Percentiles rank a stretch among this genome's conserved stretches.
phyloP scores from a whole-genome alignment of 257 asterid species.

The Verbena officinalis region DNA sequence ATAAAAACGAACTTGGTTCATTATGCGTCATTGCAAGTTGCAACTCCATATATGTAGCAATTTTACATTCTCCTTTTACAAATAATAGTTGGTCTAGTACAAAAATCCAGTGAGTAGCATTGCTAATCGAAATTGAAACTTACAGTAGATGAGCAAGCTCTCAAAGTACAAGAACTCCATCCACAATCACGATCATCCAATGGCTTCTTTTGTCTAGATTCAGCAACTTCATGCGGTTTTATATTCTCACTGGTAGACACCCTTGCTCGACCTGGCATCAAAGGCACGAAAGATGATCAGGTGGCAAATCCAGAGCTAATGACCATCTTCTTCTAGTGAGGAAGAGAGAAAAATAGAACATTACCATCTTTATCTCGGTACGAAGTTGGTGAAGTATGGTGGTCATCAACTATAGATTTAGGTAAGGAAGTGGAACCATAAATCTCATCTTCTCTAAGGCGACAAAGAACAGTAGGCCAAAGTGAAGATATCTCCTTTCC shows the following conservation, averaged over 20 bases:
- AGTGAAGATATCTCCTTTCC: conserved; percentile 57
- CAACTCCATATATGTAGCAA: conserved; percentile 17
- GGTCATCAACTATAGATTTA: conserved; percentile 30
- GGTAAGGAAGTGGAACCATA: conserved; percentile 52
- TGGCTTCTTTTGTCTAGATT: conserved; percentile 35
- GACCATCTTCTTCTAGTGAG: conserved; percentile 20
- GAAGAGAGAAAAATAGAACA: conserved; percentile 9
- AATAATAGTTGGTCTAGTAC: neutral
- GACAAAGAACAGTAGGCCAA: conserved; percentile 70
- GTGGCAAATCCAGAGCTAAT: conserved; percentile 23
- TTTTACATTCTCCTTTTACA: conserved; percentile 22
- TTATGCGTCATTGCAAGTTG: neutral
- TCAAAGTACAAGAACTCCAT: conserved; percentile 42
- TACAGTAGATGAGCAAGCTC: conserved; percentile 67
- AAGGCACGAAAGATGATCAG: conserved; percentile 28
- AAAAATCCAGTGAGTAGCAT: conserved; percentile 5
- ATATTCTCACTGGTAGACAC: conserved; percentile 36
- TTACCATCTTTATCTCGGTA: conserved; percentile 37
- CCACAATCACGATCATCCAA: conserved; percentile 36
- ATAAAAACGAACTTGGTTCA: conserved; percentile 4
- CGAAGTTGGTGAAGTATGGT: conserved; percentile 34
- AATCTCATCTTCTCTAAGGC: conserved; percentile 63
- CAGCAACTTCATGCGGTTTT: conserved; percentile 39
- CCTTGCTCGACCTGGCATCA: conserved; percentile 46
- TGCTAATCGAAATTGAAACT: conserved; percentile 36